Conservation (phyloP, 2,329 filamentous ascomycete genomes). For the Hawksworthiomyces lignivorus region DNA sequence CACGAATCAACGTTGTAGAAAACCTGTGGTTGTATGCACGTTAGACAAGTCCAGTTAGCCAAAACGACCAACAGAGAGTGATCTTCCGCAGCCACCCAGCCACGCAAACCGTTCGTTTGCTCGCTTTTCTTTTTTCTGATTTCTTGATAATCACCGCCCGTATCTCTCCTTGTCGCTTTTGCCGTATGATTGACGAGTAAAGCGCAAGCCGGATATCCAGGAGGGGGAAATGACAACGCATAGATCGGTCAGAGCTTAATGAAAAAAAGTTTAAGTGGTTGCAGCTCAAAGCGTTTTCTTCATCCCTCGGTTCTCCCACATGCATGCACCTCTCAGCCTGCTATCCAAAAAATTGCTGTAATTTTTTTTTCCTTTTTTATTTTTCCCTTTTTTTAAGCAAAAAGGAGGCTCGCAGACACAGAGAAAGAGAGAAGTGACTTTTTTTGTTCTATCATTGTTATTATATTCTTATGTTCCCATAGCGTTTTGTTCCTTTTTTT, state of each 20-base stretch:
- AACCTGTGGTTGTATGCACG: too few species aligned
- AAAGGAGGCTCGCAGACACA: too few species aligned
- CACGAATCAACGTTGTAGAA: too few species aligned
- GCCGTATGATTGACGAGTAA: not conserved
- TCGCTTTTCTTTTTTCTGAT: not conserved
- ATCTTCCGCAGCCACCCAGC: constrained; percentile 9
- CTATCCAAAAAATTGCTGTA: not conserved
- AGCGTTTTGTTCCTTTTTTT: not conserved
- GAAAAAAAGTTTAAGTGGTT: constrained; percentile 2
- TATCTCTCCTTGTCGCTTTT: not conserved
- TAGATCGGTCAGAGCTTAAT: not conserved
- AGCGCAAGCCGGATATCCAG: not conserved
- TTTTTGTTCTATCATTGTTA: not conserved
- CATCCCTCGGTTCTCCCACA: not conserved
- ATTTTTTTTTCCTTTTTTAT: not conserved
- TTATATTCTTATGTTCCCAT: not conserved
- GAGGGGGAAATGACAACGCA: constrained; percentile 1
- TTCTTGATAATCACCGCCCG: not conserved
- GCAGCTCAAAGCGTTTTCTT: not conserved
- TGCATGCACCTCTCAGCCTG: constrained; percentile 3
- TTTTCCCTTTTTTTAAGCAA: not conserved
- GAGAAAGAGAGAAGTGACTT: too few species aligned
- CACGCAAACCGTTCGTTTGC: constrained; percentile 4
- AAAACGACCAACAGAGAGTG: not conserved
- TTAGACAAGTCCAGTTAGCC: too few species aligned